Conservation (phyloP, 75 land plant genomes). For the Isoetes taiwanensis region DNA sequence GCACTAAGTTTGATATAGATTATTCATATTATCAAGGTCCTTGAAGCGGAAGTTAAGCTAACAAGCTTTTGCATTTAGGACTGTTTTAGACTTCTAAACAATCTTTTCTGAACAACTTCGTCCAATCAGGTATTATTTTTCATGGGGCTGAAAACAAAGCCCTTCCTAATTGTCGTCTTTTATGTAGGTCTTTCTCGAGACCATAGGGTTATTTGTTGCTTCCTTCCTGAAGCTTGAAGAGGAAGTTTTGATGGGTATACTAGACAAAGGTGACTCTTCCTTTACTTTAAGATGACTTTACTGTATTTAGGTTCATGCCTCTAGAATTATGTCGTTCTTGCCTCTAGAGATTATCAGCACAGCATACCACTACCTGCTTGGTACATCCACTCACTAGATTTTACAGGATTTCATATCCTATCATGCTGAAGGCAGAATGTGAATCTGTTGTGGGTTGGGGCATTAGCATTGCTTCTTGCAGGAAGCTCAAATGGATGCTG, state of each 20-base stretch:
- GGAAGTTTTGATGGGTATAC: conserved; percentile 62
- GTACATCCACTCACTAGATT: neutral
- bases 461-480: conserved; percentile 52
- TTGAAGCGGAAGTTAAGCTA: no score
- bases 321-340: neutral
- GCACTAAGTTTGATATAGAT: no score
- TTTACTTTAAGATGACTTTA: neutral
- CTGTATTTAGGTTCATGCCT: no score
- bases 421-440: conserved; percentile 49
- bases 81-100: conserved; percentile 89
- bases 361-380: neutral
- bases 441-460: conserved; percentile 73
- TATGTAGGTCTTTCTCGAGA: conserved; percentile 65
- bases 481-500: conserved; percentile 53
- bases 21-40: no score
- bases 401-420: neutral
- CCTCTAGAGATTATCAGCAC: neutral
- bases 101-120: conserved; percentile 69
- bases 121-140: conserved; percentile 74
- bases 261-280: conserved; percentile 62
- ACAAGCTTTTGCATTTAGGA: conserved; percentile 53
- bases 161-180: neutral
- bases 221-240: conserved; percentile 61
- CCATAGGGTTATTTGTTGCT: conserved; percentile 62
- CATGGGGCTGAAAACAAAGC: neutral